phyloP scores from a whole-genome alignment of 2,329 filamentous ascomycete species.

The Laburnicola sp. region DNA sequence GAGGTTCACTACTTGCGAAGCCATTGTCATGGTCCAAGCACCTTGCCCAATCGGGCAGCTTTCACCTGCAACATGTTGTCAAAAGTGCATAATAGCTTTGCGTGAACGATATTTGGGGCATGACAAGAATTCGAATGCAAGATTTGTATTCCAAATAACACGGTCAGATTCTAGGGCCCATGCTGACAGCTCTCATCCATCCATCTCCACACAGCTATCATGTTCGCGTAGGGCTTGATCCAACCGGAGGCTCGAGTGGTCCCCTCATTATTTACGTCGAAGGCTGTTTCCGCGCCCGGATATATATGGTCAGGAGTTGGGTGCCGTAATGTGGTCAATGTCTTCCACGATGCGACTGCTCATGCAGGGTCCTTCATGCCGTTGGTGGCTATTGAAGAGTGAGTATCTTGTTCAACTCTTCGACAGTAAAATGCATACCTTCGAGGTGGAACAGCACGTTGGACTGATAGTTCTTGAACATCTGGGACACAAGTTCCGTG shows the following conservation, averaged over 20 bases:
- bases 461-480: slow-evolving; percentile 99
- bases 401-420: slow-evolving; percentile 1
- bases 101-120: too few species aligned
- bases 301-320: too few species aligned
- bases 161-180: too few species aligned
- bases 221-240: neutral
- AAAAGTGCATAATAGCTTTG: neutral
- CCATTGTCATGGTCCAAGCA: slow-evolving; percentile 26
- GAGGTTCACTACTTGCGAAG: slow-evolving; percentile 17
- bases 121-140: too few species aligned
- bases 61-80: neutral
- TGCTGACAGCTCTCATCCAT: neutral
- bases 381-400: slow-evolving; percentile 68
- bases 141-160: too few species aligned
- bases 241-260: too few species aligned
- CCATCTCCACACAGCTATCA: neutral
- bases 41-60: slow-evolving; percentile 17
- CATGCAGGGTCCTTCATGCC: slow-evolving; percentile 77
- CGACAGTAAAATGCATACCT: slow-evolving; percentile 59
- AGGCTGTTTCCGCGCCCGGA: too few species aligned
- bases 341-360: slow-evolving; percentile 21
- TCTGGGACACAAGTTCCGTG: slow-evolving; percentile 93
- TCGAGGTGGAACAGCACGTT: slow-evolving; percentile 97
- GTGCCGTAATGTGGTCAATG: too few species aligned
- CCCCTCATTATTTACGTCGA: too few species aligned